A percentile compares a stretch with the other conserved stretches of the same genome.
Conservation (phyloP, 2,329 filamentous ascomycete genomes). For the Hymenoscyphus albidus region DNA sequence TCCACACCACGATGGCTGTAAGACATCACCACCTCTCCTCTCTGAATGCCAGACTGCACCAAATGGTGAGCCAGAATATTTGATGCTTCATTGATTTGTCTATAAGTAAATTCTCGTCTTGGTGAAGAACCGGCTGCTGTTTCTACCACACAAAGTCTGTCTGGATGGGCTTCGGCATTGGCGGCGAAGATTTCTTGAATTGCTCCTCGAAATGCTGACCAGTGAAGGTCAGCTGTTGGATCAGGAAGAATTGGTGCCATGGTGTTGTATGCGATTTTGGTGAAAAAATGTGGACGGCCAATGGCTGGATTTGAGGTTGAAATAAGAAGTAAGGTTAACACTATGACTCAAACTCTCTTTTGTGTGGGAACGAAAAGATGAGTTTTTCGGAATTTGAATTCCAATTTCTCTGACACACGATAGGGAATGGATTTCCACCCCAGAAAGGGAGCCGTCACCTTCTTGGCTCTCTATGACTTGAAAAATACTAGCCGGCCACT, state of each 20-base stretch:
- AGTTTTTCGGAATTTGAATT: not conserved
- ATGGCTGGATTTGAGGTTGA: not conserved
- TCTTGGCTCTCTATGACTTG: not conserved
- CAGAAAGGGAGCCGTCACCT: not conserved
- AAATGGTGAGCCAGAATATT: constrained; percentile 79
- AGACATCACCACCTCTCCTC: constrained; percentile 90
- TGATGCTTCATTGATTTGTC: constrained; percentile 79
- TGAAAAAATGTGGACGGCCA: not conserved
- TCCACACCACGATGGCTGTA: constrained; percentile 82
- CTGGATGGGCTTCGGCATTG: constrained; percentile 60
- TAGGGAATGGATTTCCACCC: not conserved
- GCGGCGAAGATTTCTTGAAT: constrained; percentile 57
- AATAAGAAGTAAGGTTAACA: not conserved
- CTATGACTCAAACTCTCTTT: not conserved
- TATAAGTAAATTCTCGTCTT: constrained; percentile 72
- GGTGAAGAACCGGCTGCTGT: constrained; percentile 51
- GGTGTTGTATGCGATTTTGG: constrained; percentile 18
- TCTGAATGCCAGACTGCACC: constrained; percentile 64
- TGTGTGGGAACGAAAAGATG: not conserved
- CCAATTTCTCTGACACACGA: not conserved
- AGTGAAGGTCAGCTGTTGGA: constrained; percentile 55
- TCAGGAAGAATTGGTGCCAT: constrained; percentile 41
- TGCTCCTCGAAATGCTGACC: constrained; percentile 55
- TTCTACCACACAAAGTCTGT: constrained; percentile 64
- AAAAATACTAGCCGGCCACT: not conserved